Base-by-base conservation (phyloP, 495 filamentous ascomycete species). In the Penicillium salamii region DNA sequence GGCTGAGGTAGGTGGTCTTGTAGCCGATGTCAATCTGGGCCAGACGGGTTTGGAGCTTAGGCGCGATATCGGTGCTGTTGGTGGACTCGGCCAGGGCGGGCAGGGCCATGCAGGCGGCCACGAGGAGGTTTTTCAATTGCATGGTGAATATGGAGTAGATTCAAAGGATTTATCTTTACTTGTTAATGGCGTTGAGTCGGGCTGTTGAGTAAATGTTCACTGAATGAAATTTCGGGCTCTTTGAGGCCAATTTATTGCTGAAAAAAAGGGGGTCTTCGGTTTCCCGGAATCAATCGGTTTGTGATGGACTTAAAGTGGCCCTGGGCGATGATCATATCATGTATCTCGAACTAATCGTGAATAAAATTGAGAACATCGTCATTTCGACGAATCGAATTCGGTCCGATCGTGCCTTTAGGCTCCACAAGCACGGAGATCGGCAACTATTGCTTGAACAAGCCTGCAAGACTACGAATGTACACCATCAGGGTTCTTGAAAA, bases 31-130 rank as follows among this genome's bases (percentile, higher is more conserved):
- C 49, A 26, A 51, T 33, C 23, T 51, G 49, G 17, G 49, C 31
- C 17, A 51, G 28, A 26, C 49, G 49, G 40, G 17, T 19, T 39
- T 51, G 49, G 15, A 51, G 33, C 5, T 32, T 21, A 12, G 49
- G 49, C 21, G 52, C 52, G 39, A 54, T 54, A 23, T 49, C 46
- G 42, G 21, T 50, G 36, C 15, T 40, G 26, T 54, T 54, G 33
- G 38, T 42, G 28, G 41, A 14, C 11, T 18, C 33, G 41, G 49
- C 49, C 17, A 40, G 24, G 15, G 44, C 33, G 23, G 49, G 32
- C 28, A 51, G 40, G 41, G 19, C 21, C 29, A 32, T 32, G 12
- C 29, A 32, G 33, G 41, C 43, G 33, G 41, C 40, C 11, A 51
- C 6, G 41, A 51, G 49, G 35, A 51, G 14, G 49, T 41, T 51